Evolutionary conservation across 2,329 filamentous ascomycete genomes (phyloP).

Genomic region (Aciculosporium take): DNA sequence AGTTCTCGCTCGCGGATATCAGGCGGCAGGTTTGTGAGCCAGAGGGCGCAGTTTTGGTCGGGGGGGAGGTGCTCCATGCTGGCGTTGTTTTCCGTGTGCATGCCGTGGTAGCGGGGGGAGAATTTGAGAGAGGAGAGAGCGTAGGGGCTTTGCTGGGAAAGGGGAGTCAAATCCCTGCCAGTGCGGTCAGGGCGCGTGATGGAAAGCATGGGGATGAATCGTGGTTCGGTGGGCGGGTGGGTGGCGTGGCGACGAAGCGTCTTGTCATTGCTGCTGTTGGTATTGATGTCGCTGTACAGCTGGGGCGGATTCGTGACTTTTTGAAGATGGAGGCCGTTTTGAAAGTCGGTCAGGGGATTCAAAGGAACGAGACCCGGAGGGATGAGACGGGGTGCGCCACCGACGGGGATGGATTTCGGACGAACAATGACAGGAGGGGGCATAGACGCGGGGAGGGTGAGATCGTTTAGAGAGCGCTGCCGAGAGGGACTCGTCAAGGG

Average conservation of each 20-base stretch:
- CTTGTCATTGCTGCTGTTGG: background rate
- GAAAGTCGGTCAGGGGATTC: background rate
- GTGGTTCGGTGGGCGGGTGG: background rate
- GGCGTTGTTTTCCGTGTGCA: slow-evolving; percentile 22
- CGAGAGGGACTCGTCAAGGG: background rate
- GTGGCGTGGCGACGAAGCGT: background rate
- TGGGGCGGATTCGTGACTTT: background rate
- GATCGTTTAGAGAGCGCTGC: slow-evolving; percentile 4
- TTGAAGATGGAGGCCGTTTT: background rate
- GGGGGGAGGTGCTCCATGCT: slow-evolving; percentile 17
- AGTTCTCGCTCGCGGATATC: slow-evolving; percentile 28
- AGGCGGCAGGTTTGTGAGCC: slow-evolving; percentile 36
- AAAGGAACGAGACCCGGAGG: background rate
- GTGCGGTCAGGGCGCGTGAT: slow-evolving; percentile 9
- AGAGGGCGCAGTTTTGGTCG: slow-evolving; percentile 34
- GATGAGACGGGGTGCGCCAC: background rate
- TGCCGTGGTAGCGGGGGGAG: slow-evolving; percentile 22
- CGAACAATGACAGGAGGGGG: background rate
- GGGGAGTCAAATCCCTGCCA: slow-evolving; percentile 4
- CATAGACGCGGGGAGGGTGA: background rate
- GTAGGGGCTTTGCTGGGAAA: slow-evolving; percentile 1
- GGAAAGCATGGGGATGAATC: slow-evolving; percentile 13
- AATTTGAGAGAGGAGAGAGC: slow-evolving; percentile 11
- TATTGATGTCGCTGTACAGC: background rate
- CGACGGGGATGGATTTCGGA: slow-evolving; percentile 2